Percentiles rank a stretch among this genome's conserved stretches.
Evolutionary conservation across 2,329 filamentous ascomycete species (phyloP).

Genomic region (Apiospora hydei): DNA sequence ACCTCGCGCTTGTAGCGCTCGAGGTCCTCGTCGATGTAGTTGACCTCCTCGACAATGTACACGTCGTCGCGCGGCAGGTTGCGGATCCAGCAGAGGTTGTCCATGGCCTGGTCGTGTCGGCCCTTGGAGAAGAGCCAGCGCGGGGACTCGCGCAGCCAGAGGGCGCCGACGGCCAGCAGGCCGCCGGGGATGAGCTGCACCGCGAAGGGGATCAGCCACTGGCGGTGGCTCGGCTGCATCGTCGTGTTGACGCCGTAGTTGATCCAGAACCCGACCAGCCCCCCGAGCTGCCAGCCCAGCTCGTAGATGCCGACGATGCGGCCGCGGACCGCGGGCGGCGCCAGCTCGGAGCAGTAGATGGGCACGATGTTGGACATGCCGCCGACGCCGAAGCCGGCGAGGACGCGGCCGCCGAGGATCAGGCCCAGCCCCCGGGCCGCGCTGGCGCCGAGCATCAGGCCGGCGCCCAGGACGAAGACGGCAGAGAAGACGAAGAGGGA

Average conservation of each 20-base stretch:
- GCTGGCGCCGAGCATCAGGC: conserved; percentile 74
- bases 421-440: conserved; percentile 67
- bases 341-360: conserved; percentile 66
- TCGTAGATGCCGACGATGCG: conserved; percentile 73
- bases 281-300: conserved; percentile 69
- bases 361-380: conserved; percentile 57
- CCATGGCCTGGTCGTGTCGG: conserved; percentile 63
- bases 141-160: conserved; percentile 71
- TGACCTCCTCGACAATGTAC: conserved; percentile 78
- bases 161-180: conserved; percentile 63
- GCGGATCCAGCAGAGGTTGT: conserved; percentile 70
- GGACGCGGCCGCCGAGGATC: conserved; percentile 67
- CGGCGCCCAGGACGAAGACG: conserved; percentile 75
- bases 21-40: conserved; percentile 73
- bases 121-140: conserved; percentile 73
- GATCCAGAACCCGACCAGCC: conserved; percentile 71
- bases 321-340: conserved; percentile 69
- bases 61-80: conserved; percentile 61
- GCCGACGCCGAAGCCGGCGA: conserved; percentile 70
- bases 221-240: conserved; percentile 53
- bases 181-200: conserved; percentile 73
- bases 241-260: conserved; percentile 67
- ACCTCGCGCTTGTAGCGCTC: conserved; percentile 69
- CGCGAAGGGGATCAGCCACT: conserved; percentile 71
- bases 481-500: conserved; percentile 67